A percentile compares a stretch with the other conserved stretches of the same genome.
Evolutionary conservation across 345 rosid species (phyloP).

Genomic region (Syzygium jambos): DNA sequence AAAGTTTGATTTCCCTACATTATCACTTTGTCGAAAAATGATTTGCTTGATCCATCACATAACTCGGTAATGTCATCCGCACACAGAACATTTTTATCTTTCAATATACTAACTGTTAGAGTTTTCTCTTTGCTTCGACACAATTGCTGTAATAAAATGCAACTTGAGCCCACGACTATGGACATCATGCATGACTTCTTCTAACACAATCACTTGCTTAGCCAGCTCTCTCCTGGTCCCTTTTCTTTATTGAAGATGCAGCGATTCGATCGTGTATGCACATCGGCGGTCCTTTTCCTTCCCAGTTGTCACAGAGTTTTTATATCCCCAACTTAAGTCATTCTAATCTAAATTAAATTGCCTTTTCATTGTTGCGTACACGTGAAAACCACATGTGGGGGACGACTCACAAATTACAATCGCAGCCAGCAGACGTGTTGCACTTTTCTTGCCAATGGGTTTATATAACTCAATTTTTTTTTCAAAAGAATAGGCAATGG

Average conservation of each 20-base stretch:
- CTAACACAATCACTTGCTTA: background rate
- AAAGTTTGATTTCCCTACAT: background rate
- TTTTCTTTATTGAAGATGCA: background rate
- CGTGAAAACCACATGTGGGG: background rate
- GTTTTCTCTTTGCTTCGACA: too few relatives aligned
- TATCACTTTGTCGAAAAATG: background rate
- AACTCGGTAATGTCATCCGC: background rate
- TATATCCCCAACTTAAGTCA: background rate
- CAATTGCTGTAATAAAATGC: background rate
- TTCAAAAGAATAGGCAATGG: background rate
- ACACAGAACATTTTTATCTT: background rate
- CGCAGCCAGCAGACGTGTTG: background rate
- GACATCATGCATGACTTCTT: background rate
- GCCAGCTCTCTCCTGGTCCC: background rate
- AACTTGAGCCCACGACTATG: background rate
- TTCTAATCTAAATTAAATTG: background rate
- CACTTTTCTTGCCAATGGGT: background rate
- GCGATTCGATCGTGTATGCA: conserved; percentile 1
- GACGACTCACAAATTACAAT: background rate
- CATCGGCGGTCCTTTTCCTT: background rate
- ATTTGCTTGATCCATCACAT: background rate
- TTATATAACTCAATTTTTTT: background rate
- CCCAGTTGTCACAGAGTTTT: background rate
- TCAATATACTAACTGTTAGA: background rate
- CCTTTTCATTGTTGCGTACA: background rate